Percentiles rank a stretch among this genome's conserved stretches.
Evolutionary conservation across 1,284 basidiomycete species (phyloP).

Genomic region (Cryptococcus sp.): DNA sequence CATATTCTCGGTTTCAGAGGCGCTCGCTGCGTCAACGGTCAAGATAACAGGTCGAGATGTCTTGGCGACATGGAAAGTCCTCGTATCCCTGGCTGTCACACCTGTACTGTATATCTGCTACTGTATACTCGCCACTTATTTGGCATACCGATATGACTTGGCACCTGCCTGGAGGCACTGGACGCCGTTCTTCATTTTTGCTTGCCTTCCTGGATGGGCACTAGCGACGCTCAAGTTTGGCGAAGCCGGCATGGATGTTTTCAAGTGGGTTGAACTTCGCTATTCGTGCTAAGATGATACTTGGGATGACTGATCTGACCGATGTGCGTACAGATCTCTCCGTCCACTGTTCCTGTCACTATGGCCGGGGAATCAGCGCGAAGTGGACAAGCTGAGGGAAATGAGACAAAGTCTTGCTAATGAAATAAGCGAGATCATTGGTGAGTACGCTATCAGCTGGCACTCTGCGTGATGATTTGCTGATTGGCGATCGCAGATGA

Average conservation of each 20-base stretch:
- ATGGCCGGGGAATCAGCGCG: constrained; percentile 85
- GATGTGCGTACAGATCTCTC: constrained; percentile 65
- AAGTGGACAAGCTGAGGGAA: constrained; percentile 74
- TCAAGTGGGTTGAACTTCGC: constrained; percentile 65
- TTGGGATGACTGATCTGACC: neutral
- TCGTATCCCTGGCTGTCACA: constrained; percentile 88
- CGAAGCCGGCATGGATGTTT: constrained; percentile 96
- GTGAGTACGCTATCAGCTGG: constrained; percentile 58
- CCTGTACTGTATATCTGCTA: constrained; percentile 86
- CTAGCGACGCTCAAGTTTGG: constrained; percentile 97
- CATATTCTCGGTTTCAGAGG: constrained; percentile 62
- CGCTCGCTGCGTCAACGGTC: constrained; percentile 91
- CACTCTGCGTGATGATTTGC: neutral
- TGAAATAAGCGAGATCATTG: constrained; percentile 85
- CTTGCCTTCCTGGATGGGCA: constrained; percentile 81
- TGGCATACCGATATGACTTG: constrained; percentile 70
- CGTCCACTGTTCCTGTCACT: constrained; percentile 88
- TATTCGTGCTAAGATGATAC: too few species aligned
- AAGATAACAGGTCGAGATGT: constrained; percentile 96
- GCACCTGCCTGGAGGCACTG: constrained; percentile 65
- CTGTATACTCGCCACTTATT: constrained; percentile 73
- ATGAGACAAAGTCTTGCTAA: constrained; percentile 79
- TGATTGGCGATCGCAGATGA: constrained; percentile 38
- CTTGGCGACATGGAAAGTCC: constrained; percentile 95
- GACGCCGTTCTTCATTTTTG: constrained; percentile 78